phyloP scores from a whole-genome alignment of 2,329 filamentous ascomycete species.

The Penicillium sp. region DNA sequence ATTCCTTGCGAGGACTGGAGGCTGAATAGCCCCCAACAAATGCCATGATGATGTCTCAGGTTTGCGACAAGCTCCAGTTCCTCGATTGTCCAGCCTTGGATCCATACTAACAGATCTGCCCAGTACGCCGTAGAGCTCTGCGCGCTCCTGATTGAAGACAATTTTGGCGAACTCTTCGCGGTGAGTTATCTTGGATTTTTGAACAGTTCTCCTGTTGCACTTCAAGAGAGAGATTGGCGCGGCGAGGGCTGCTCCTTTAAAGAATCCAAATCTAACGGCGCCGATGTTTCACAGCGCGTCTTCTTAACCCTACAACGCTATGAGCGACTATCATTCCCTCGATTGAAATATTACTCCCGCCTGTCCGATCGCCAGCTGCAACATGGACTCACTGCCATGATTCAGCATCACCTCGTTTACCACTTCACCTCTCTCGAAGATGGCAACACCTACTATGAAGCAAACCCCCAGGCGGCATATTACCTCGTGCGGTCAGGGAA shows the following conservation, averaged over 20 bases:
- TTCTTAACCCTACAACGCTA: slow-evolving; percentile 73
- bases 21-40: slow-evolving; percentile 74
- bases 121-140: slow-evolving; percentile 81
- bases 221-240: too few relatives aligned
- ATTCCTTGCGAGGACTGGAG: slow-evolving; percentile 66
- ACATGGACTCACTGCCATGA: slow-evolving; percentile 76
- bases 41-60: slow-evolving; percentile 53
- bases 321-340: slow-evolving; percentile 70
- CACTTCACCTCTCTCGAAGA: slow-evolving; percentile 65
- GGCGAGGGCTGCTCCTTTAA: too few relatives aligned
- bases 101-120: slow-evolving; percentile 23
- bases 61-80: slow-evolving; percentile 48
- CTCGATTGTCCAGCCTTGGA: slow-evolving; percentile 21
- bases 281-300: slow-evolving; percentile 63
- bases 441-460: slow-evolving; percentile 72
- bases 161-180: slow-evolving; percentile 86
- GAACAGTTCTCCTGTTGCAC: background rate
- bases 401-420: slow-evolving; percentile 83
- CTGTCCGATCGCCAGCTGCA: slow-evolving; percentile 73
- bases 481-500: slow-evolving; percentile 76
- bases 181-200: slow-evolving; percentile 55
- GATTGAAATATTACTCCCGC: slow-evolving; percentile 68
- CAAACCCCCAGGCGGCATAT: slow-evolving; percentile 77
- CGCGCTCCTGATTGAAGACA: slow-evolving; percentile 80
- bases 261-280: slow-evolving; percentile 8